Base-by-base conservation (phyloP, 257 asterid genomes). In the Forsythia suspensa region DNA sequence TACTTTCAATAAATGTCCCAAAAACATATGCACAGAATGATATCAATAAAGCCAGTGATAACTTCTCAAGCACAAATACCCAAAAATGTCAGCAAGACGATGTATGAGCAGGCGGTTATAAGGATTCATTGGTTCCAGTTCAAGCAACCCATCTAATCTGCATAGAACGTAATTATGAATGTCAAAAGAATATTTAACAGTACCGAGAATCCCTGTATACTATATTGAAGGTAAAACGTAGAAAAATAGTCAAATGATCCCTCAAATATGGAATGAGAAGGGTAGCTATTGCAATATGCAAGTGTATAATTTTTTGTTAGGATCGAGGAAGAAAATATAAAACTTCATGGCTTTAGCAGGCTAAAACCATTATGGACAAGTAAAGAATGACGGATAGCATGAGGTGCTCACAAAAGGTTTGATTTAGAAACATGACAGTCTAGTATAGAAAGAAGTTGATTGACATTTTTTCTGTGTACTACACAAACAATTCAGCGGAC, bases 81-180 rank as follows among this genome's bases (percentile, higher is more conserved):
- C 98, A 52, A 90, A 95, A 76, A 95, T 88, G 74, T 95, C 98
- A 80, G 98, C 97, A 86, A 92, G 96, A 70, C 96, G 98, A 84
- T 94, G 98, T 61, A 90, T 76, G 41, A 94, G 93, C 84, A 91
- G 89, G 73, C 98, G 98, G 78, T 80, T 79, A 86, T 95, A 95
- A 44, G 97, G 78, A 86, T 89, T 87, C 92, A 86, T 92, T 40
- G 97, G 98, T 82, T 90, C 91, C 85, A 94, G 91, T 88, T 91
- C 94, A 84, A 94, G 86, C 80, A 88, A 84, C 79, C 88, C 91
- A 82, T 82, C 86, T 70, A 78, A 80, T 86, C 98, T 94, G 94
- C 90, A 87, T 70, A 70, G 29, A 55, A 55, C 79, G 74, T 43
- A 59, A 80, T 68, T 71, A 77, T 6, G 67, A 75, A 75, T 65